Conservation (phyloP, 805 yeast species). For the Brettanomyces nanus region DNA sequence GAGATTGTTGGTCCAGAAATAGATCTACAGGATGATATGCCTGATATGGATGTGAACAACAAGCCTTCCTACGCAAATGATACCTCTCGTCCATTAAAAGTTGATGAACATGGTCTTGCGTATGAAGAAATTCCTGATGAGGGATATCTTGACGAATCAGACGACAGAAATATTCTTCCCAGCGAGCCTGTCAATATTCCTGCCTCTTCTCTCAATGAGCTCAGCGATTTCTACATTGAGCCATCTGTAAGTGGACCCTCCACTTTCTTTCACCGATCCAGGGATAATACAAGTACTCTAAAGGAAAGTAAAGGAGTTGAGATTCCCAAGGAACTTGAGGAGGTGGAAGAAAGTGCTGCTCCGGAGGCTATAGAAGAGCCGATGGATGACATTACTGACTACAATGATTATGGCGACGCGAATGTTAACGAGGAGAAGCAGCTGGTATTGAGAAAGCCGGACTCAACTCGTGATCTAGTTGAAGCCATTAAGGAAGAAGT, state of each 20-base stretch:
- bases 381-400: not conserved
- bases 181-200: constrained; percentile 31
- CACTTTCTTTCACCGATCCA: constrained; percentile 17
- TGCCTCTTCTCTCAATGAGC: constrained; percentile 27
- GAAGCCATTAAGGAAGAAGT: constrained; percentile 2
- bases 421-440: not conserved
- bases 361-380: constrained; percentile 2
- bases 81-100: not conserved
- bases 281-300: not conserved
- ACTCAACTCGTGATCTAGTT: not conserved
- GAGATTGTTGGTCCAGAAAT: not conserved
- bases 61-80: not conserved
- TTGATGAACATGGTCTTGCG: constrained; percentile 1
- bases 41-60: not conserved
- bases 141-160: constrained; percentile 20
- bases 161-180: constrained; percentile 2
- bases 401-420: not conserved
- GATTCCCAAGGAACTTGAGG: not conserved
- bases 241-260: constrained; percentile 18
- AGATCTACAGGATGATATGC: not conserved
- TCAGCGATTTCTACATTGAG: constrained; percentile 20
- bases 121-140: constrained; percentile 13
- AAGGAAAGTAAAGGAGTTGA: not conserved
- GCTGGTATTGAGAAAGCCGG: not conserved
- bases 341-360: not conserved